These are phyloP conservation scores for Pilaira anomala DNA, from an alignment of 192 early-diverging fungal species.

Conservation along the genomic window DNA sequence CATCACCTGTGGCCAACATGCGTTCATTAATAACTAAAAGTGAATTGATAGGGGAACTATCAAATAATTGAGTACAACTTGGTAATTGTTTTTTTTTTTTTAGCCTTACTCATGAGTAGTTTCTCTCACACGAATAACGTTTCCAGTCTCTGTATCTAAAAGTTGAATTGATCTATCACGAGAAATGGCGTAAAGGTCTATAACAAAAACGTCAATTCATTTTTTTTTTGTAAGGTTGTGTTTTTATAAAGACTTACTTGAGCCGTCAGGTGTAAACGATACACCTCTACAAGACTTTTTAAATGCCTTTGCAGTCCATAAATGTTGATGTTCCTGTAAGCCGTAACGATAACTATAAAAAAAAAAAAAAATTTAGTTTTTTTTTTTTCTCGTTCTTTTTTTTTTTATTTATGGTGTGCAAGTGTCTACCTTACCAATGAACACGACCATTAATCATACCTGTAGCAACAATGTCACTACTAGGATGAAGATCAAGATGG, in stretches of 20 bases:
- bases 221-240: background rate
- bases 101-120: constrained; percentile 76
- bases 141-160: constrained; percentile 72
- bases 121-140: constrained; percentile 59
- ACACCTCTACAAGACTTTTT: constrained; percentile 87
- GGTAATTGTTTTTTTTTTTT: background rate
- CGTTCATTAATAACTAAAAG: constrained; percentile 69
- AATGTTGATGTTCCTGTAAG: constrained; percentile 32
- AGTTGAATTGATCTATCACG: constrained; percentile 81
- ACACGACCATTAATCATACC: constrained; percentile 72
- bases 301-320: constrained; percentile 60
- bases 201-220: background rate
- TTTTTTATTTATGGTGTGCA: background rate
- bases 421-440: constrained; percentile 49
- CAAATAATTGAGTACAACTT: background rate
- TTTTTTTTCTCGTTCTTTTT: background rate
- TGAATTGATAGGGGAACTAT: constrained; percentile 76
- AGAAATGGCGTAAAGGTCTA: constrained; percentile 50
- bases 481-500: constrained; percentile 70
- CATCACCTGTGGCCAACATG: constrained; percentile 90
- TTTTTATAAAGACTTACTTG: constrained; percentile 33
- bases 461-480: constrained; percentile 61
- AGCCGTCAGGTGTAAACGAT: constrained; percentile 76
- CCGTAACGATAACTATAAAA: constrained; percentile 32
- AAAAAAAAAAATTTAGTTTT: too few relatives aligned